These are phyloP conservation scores for Diddensiella caesifluorescens DNA, from an alignment of 805 yeast genomes.

Conservation along the genomic window DNA sequence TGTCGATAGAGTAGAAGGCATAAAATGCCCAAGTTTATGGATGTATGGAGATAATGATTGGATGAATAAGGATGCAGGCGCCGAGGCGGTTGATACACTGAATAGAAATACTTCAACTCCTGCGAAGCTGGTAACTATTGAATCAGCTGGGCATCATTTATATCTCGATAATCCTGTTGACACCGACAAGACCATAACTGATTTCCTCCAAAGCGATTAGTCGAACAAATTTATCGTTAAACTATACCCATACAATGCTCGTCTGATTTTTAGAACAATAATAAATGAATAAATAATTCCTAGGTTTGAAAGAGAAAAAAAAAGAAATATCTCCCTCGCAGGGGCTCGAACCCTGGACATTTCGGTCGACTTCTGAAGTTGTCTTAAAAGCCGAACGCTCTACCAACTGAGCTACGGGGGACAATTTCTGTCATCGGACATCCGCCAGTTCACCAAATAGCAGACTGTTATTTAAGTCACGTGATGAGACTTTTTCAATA, in stretches of 20 bases:
- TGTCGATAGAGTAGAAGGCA: constrained; percentile 40
- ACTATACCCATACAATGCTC: too few species aligned
- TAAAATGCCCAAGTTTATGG: constrained; percentile 67
- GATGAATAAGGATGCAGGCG: constrained; percentile 47
- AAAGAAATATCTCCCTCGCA: constrained; percentile 42
- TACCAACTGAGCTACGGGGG: constrained; percentile 57
- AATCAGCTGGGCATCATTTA: constrained; percentile 65
- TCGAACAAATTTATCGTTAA: too few species aligned
- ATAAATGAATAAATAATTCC: too few species aligned
- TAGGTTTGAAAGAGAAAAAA: too few species aligned
- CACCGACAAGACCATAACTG: constrained; percentile 46
- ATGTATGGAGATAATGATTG: constrained; percentile 76
- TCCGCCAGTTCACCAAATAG: too few species aligned
- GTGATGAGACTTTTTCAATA: too few species aligned
- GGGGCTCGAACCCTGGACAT: constrained; percentile 63
- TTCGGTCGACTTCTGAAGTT: constrained; percentile 40
- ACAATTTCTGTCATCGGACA: too few species aligned
- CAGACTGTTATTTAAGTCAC: too few species aligned
- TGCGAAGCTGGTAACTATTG: constrained; percentile 35
- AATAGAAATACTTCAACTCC: constrained; percentile 15
- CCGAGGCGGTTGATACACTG: constrained; percentile 29
- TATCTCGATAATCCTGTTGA: constrained; percentile 53
- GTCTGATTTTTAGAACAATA: too few species aligned
- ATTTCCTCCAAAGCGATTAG: constrained; percentile 36
- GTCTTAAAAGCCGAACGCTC: constrained; percentile 59